phyloP scores from a whole-genome alignment of 2,329 filamentous ascomycete genomes.

The Aspergillus neotritici region DNA sequence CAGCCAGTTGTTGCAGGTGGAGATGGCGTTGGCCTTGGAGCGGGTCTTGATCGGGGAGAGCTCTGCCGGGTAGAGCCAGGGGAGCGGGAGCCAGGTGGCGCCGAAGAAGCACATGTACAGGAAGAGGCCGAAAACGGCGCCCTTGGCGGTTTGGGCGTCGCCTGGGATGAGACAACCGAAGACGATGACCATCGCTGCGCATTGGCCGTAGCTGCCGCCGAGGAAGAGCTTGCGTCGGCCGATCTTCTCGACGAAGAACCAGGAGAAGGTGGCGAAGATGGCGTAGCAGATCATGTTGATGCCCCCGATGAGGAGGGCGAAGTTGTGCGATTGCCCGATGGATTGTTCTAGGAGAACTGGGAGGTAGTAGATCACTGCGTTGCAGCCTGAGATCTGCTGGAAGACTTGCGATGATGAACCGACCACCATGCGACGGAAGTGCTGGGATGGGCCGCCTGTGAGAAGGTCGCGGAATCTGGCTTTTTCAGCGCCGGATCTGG shows the following conservation, averaged over 20 bases:
- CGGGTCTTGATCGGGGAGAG: conserved; percentile 44
- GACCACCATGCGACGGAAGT: conserved; percentile 12
- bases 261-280: conserved; percentile 14
- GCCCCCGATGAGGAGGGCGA: conserved; percentile 12
- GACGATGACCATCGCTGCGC: conserved; percentile 11
- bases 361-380: conserved; percentile 14
- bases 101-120: conserved; percentile 18
- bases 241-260: conserved; percentile 15
- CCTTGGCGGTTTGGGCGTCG: conserved; percentile 8
- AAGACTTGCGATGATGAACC: conserved; percentile 12
- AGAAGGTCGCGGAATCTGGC: conserved; percentile 9
- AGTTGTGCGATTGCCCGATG: conserved; percentile 6
- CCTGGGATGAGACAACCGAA: conserved; percentile 11
- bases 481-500: conserved; percentile 4
- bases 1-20: conserved; percentile 46
- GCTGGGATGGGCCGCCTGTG: conserved; percentile 11
- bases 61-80: conserved; percentile 47
- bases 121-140: conserved; percentile 16
- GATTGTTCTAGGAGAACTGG: conserved; percentile 12
- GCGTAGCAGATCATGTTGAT: conserved; percentile 15
- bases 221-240: conserved; percentile 13
- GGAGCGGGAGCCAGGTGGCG: conserved; percentile 50
- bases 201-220: conserved; percentile 10
- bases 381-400: conserved; percentile 13
- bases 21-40: conserved; percentile 46